Conservation (phyloP, 129 eudicot species). For the Oenanthe sinensis region DNA sequence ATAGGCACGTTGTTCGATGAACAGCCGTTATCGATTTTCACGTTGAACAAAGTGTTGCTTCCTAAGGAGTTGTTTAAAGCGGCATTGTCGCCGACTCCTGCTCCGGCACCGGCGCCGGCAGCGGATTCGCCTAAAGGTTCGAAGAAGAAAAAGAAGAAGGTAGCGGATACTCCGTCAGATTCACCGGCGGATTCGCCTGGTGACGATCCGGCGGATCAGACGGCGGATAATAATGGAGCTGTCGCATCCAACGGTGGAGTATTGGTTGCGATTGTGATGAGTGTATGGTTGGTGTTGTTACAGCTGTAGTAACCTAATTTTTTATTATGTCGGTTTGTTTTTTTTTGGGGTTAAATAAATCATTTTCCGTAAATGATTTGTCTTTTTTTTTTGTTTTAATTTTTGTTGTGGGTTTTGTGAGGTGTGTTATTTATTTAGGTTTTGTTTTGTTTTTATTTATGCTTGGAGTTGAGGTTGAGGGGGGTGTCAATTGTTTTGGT, state of each 20-base stretch:
- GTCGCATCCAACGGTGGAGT: slow-evolving; percentile 30
- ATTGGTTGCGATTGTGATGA: slow-evolving; percentile 27
- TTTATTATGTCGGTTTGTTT: not conserved
- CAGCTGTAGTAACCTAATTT: slow-evolving; percentile 20
- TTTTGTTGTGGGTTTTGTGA: not conserved
- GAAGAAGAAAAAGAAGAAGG: slow-evolving; percentile 41
- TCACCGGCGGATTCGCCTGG: slow-evolving; percentile 71
- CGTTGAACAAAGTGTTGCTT: slow-evolving; percentile 56
- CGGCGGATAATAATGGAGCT: slow-evolving; percentile 33
- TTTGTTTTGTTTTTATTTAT: not conserved
- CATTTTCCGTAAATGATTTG: not conserved
- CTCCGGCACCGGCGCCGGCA: slow-evolving; percentile 74
- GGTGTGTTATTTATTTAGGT: not conserved
- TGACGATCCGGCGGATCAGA: slow-evolving; percentile 41
- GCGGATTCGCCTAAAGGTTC: slow-evolving; percentile 39
- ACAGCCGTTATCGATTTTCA: slow-evolving; percentile 61
- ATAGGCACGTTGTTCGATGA: slow-evolving; percentile 58
- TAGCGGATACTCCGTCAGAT: slow-evolving; percentile 37
- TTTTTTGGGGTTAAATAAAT: slow-evolving; percentile 15
- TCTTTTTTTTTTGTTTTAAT: not conserved
- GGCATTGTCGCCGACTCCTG: slow-evolving; percentile 47
- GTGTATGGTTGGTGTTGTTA: slow-evolving; percentile 33
- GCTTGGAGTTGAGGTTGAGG: not conserved
- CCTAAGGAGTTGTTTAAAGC: slow-evolving; percentile 67
- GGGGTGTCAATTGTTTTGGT: not conserved